These are phyloP conservation scores for Trichothecium sympodiale DNA, from an alignment of 2,329 filamentous ascomycete genomes.

Conservation along the genomic window DNA sequence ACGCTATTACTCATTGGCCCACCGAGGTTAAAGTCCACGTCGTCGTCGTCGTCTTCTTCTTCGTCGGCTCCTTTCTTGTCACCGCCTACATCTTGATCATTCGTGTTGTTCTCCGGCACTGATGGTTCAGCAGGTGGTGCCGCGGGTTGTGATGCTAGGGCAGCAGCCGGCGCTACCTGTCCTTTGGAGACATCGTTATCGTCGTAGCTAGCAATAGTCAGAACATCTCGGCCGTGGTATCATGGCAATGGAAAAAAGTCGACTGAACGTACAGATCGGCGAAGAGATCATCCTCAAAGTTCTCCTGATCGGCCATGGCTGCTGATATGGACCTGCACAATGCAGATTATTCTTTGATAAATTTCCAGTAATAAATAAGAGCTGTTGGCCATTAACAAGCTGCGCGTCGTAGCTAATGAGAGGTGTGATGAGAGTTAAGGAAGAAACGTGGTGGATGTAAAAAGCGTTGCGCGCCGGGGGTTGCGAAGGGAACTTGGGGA, in stretches of 20 bases:
- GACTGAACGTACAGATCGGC: constrained; percentile 69
- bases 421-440: no score
- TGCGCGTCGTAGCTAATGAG: no score
- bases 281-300: constrained; percentile 89
- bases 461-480: no score
- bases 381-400: no score
- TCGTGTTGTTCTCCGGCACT: constrained; percentile 11
- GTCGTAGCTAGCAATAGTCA: constrained; percentile 45
- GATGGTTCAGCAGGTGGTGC: neutral
- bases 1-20: constrained; percentile 16
- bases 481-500: no score
- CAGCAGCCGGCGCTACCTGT: constrained; percentile 13
- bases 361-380: no score
- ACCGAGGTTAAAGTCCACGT: constrained; percentile 48
- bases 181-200: constrained; percentile 43
- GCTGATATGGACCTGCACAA: neutral
- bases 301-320: constrained; percentile 68
- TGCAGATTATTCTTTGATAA: no score
- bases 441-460: no score
- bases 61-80: constrained; percentile 19
- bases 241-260: neutral
- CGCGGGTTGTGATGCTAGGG: neutral
- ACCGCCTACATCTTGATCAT: constrained; percentile 10
- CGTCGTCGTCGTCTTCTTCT: constrained; percentile 42
- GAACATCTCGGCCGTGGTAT: neutral